These are phyloP conservation scores for Tulasnella sp. DNA, from an alignment of 768 basidiomycete genomes.

Conservation along the genomic window DNA sequence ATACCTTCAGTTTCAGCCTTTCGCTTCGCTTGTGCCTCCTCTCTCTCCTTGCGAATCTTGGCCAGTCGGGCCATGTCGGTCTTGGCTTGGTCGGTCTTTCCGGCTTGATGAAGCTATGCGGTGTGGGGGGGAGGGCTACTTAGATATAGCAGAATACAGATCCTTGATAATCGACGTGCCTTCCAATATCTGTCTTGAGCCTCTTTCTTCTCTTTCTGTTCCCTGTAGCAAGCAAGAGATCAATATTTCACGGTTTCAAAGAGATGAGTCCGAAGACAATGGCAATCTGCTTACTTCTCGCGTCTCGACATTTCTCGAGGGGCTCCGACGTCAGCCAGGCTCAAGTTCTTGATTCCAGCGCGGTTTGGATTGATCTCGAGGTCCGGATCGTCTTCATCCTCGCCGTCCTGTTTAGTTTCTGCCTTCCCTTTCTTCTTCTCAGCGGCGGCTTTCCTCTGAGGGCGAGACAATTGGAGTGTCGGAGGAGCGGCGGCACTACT, in stretches of 20 bases:
- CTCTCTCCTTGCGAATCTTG: conserved; percentile 79
- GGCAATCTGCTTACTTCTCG: conserved; percentile 57
- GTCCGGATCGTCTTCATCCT: conserved; percentile 53
- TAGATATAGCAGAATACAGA: not conserved
- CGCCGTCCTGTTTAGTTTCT: conserved; percentile 29
- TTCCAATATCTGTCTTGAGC: conserved; percentile 84
- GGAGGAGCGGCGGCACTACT: conserved; percentile 30
- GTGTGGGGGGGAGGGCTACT: not conserved
- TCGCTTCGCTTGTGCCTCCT: conserved; percentile 75
- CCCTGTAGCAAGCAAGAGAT: conserved; percentile 52
- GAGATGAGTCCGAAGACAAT: not conserved
- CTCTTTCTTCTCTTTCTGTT: conserved; percentile 85
- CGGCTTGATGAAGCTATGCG: conserved; percentile 52
- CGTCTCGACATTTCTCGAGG: conserved; percentile 51
- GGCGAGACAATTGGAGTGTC: conserved; percentile 38
- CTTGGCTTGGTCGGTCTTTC: conserved; percentile 88
- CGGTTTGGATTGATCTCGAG: conserved; percentile 66
- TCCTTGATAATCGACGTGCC: conserved; percentile 30
- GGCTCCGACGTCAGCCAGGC: conserved; percentile 58
- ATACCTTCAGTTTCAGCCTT: conserved; percentile 81
- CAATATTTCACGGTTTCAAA: not conserved
- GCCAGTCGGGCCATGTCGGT: conserved; percentile 75
- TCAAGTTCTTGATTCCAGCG: conserved; percentile 53
- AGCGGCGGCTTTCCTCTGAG: conserved; percentile 50
- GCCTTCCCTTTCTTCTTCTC: conserved; percentile 48